phyloP scores from a whole-genome alignment of 768 basidiomycete genomes.

The Megacollybia marginata region DNA sequence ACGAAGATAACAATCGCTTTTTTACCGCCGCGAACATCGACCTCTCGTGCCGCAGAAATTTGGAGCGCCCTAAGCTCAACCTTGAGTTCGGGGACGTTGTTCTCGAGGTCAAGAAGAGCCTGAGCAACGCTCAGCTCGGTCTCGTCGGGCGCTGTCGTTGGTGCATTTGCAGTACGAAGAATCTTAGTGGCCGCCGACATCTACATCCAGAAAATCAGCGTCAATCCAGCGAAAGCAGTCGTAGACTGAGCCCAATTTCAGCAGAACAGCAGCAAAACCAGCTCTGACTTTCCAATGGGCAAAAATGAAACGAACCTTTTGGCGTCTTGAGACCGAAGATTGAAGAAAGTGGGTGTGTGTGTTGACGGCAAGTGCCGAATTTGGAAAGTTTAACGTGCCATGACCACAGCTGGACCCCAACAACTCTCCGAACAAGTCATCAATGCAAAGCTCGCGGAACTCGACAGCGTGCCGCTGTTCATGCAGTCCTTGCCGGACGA shows the following conservation, averaged over 20 bases:
- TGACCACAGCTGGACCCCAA: conserved; percentile 24
- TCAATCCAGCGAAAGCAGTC: background rate
- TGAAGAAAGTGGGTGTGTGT: no score
- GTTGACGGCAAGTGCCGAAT: no score
- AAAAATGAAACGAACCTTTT: background rate
- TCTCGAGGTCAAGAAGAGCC: conserved; percentile 95
- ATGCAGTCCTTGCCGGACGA: conserved; percentile 83
- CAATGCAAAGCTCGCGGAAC: conserved; percentile 32
- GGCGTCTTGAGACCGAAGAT: no score
- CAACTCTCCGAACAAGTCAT: conserved; percentile 22
- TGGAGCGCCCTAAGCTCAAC: conserved; percentile 90
- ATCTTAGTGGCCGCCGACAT: conserved; percentile 89
- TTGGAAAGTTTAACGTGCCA: background rate
- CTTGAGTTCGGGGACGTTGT: conserved; percentile 98
- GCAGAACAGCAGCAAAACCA: background rate
- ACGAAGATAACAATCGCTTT: conserved; percentile 99
- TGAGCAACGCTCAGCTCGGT: conserved; percentile 89
- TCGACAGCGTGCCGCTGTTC: conserved; percentile 79
- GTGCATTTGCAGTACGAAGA: conserved; percentile 93
- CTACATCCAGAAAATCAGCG: conserved; percentile 17
- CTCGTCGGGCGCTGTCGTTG: conserved; percentile 81
- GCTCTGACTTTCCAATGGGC: background rate
- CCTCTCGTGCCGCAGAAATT: conserved; percentile 97
- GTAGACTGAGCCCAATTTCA: background rate
- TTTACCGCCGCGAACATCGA: conserved; percentile 98